Evolutionary conservation across 2,329 filamentous ascomycete species (phyloP), one percentile per base, ranked within the genome.

Genomic region (Phialocephala sp.): DNA sequence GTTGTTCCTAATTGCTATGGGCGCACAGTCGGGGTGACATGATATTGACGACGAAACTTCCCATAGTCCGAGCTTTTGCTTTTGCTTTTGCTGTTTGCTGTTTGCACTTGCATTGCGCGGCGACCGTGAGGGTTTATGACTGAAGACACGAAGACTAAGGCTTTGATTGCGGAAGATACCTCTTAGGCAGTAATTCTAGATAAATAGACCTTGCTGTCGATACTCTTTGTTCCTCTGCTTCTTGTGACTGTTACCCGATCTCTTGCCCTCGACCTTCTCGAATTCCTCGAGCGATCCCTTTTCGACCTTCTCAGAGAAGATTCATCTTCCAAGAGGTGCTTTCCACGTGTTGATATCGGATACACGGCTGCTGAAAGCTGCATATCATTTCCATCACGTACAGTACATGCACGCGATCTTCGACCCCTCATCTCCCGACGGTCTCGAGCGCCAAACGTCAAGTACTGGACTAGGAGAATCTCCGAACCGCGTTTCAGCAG

Each of bases 41-140:
- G 15, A 15, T 18, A 18, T 43, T 43, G 2, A 43, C 18, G 15
- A 43, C n/a, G 37, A 41, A 41, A 4, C 43, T 41, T 14, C 9
- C 9, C 12, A 41, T 41, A 8, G 9, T 18, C 6, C n/a, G n/a
- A 20, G 45, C 45, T 24, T 50, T 50, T 50, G 45, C 20, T 50
- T 50, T 50, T 50, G n/a, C n/a, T n/a, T n/a, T n/a, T n/a, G n/a
- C n/a, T n/a, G n/a, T n/a, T n/a, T n/a, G 45, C 45, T 50, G 4
- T n/a, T 50, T 22, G 45, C 45, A 50, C 22, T 50, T 50, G 45
- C 45, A 50, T 50, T 50, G 45, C n/a, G n/a, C 12, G n/a, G 45
- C 20, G 45, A 50, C 22, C n/a, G n/a, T 50, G 45, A 14, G n/a
- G 45, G 4, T 50, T 50, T 24, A 20, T 50, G 24, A 50, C 45